These are phyloP conservation scores for Cicer pinnatifidum DNA, from an alignment of 306 rosid species.

Conservation along the genomic window DNA sequence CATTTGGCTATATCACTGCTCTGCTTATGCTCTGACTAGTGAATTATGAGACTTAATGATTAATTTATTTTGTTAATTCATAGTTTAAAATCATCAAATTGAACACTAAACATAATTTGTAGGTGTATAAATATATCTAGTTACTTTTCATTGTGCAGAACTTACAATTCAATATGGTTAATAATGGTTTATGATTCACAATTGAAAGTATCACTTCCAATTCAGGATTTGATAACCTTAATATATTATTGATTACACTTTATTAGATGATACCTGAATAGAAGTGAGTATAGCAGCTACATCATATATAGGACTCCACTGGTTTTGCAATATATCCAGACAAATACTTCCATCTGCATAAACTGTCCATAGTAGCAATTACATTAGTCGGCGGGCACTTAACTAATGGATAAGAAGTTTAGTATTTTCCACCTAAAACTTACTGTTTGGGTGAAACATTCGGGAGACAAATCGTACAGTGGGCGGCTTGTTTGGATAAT, in stretches of 20 bases:
- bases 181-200: background rate
- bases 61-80: background rate
- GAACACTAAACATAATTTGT: background rate
- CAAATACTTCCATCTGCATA: conserved; percentile 74
- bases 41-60: background rate
- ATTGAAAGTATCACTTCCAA: background rate
- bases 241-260: conserved; percentile 24
- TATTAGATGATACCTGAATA: conserved; percentile 54
- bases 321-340: conserved; percentile 66
- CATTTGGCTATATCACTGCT: conserved; percentile 16
- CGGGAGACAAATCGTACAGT: conserved; percentile 89
- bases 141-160: background rate
- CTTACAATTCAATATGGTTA: background rate
- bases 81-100: background rate
- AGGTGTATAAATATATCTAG: background rate
- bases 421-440: conserved; percentile 46
- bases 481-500: conserved; percentile 94
- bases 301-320: conserved; percentile 73
- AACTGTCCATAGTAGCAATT: conserved; percentile 49
- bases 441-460: conserved; percentile 94
- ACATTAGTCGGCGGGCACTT: conserved; percentile 13
- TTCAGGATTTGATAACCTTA: background rate
- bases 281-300: conserved; percentile 72
- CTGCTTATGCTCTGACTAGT: background rate
- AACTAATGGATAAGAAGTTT: conserved; percentile 17